phyloP scores from a whole-genome alignment of 2,329 filamentous ascomycete species.

The Cladosporium sp. region DNA sequence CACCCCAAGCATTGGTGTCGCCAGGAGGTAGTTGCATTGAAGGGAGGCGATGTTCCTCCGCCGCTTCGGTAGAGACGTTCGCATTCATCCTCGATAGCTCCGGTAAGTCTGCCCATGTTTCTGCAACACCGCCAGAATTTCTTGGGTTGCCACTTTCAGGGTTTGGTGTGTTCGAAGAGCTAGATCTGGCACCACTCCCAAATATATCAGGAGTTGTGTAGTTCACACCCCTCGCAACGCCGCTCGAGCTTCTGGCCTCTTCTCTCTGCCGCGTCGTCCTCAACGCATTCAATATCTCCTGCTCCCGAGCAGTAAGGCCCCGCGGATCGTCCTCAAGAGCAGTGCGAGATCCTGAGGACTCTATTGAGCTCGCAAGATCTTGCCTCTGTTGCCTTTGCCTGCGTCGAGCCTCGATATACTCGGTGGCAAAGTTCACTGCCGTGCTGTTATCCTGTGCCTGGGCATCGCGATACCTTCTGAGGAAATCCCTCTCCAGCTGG shows the following conservation, averaged over 20 bases:
- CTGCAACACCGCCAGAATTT: slow-evolving; percentile 23
- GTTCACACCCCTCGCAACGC: slow-evolving; percentile 39
- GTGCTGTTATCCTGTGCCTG: slow-evolving; percentile 36
- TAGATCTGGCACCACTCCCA: slow-evolving; percentile 9
- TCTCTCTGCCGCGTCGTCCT: slow-evolving; percentile 40
- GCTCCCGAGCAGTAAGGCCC: slow-evolving; percentile 43
- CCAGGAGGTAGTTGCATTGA: background rate
- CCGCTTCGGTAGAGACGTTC: background rate
- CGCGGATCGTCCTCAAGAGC: slow-evolving; percentile 42
- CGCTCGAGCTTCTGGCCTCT: slow-evolving; percentile 36
- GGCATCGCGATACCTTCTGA: slow-evolving; percentile 39
- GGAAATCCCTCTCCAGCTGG: slow-evolving; percentile 43
- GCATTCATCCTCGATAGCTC: slow-evolving; percentile 24
- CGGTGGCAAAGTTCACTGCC: slow-evolving; percentile 38
- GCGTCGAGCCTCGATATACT: slow-evolving; percentile 41
- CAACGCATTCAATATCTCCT: slow-evolving; percentile 44
- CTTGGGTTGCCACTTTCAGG: slow-evolving; percentile 11
- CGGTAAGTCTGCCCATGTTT: slow-evolving; percentile 18
- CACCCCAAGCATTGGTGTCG: background rate
- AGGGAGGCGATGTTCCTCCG: background rate
- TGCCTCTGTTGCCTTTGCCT: slow-evolving; percentile 29
- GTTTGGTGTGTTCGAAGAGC: slow-evolving; percentile 9
- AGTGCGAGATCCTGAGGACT: slow-evolving; percentile 15
- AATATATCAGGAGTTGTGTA: slow-evolving; percentile 36
- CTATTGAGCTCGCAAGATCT: slow-evolving; percentile 24